Conservation (phyloP, 352 stramenopile species). For the Sclerospora graminicola region DNA sequence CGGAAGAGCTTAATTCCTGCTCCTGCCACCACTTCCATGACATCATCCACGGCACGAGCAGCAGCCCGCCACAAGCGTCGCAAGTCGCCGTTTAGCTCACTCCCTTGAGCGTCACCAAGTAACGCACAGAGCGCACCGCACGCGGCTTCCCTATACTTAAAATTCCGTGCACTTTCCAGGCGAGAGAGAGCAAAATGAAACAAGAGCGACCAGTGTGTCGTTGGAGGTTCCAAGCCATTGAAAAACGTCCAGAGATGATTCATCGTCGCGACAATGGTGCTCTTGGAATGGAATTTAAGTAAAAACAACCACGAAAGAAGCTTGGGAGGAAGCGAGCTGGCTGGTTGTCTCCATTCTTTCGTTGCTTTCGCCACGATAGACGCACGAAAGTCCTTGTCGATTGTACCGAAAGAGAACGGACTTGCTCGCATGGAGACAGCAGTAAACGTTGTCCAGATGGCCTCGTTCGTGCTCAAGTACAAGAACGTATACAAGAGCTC, state of each 20-base stretch:
- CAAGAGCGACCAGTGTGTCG: constrained; percentile 29
- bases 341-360: constrained; percentile 42
- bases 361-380: constrained; percentile 44
- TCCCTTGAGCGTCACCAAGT: constrained; percentile 41
- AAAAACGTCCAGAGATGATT: constrained; percentile 56
- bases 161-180: constrained; percentile 59
- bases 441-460: constrained; percentile 43
- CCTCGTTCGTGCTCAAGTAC: constrained; percentile 68
- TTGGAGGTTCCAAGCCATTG: constrained; percentile 12
- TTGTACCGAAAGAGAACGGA: constrained; percentile 36
- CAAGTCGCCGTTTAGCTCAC: constrained; percentile 39
- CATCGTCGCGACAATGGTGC: constrained; percentile 56
- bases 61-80: constrained; percentile 53
- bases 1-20: constrained; percentile 67
- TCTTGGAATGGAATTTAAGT: constrained; percentile 66
- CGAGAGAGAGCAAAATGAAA: constrained; percentile 47
- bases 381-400: constrained; percentile 34
- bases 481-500: constrained; percentile 76
- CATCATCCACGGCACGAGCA: constrained; percentile 64
- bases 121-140: constrained; percentile 54
- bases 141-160: constrained; percentile 72
- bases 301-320: constrained; percentile 68
- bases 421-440: not conserved
- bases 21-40: constrained; percentile 57
- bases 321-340: constrained; percentile 39